Conservation (phyloP, 2,329 filamentous ascomycete species). For the Neopestalotiopsis rosae region DNA sequence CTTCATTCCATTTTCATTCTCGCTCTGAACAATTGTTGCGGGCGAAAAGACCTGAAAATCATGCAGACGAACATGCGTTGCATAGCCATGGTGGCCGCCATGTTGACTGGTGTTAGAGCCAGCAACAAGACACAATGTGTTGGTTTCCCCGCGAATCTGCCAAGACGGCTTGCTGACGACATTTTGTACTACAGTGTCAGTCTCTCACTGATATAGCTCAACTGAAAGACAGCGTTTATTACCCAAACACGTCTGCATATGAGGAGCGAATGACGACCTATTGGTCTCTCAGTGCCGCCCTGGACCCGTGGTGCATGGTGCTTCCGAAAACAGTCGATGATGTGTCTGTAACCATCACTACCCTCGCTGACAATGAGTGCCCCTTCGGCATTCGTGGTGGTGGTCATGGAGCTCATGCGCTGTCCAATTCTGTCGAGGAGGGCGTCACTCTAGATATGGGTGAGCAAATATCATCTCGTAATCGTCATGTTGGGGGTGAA, state of each 20-base stretch:
- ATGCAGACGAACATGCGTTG: background rate
- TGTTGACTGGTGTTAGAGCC: background rate
- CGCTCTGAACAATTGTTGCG: too few species aligned
- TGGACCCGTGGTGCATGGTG: slow-evolving; percentile 17
- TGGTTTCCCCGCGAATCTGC: background rate
- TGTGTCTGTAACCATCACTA: slow-evolving; percentile 15
- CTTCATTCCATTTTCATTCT: background rate
- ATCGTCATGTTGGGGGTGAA: background rate
- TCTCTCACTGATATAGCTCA: background rate
- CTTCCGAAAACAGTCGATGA: slow-evolving; percentile 15
- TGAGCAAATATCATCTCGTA: background rate
- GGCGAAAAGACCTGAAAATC: background rate
- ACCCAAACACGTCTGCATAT: slow-evolving; percentile 5
- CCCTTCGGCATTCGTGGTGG: slow-evolving; percentile 22
- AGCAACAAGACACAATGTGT: background rate
- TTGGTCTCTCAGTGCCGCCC: slow-evolving; percentile 15
- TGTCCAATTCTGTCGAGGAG: slow-evolving; percentile 15
- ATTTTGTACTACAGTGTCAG: background rate
- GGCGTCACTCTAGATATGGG: slow-evolving; percentile 24
- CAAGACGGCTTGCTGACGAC: background rate
- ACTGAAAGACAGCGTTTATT: background rate
- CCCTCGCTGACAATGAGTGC: slow-evolving; percentile 22
- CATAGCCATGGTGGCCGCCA: background rate
- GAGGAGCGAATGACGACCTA: slow-evolving; percentile 13
- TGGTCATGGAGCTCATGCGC: slow-evolving; percentile 18